Evolutionary conservation across 331 rosid species (phyloP).

Genomic region (Telfairia occidentalis): DNA sequence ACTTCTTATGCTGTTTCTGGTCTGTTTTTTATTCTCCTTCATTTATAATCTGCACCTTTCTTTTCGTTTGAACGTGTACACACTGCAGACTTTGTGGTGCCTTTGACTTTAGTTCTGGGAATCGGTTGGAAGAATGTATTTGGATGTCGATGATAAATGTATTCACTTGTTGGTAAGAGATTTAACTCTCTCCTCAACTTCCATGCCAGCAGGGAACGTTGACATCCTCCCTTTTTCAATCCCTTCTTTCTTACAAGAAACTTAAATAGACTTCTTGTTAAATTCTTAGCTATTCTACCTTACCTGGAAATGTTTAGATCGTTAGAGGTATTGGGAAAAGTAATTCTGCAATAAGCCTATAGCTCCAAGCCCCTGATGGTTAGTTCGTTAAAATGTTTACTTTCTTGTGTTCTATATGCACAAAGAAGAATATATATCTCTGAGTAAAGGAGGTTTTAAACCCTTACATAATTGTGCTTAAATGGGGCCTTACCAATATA

Average conservation of each 20-base stretch:
- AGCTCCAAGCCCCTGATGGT: no score
- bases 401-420: not conserved
- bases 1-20: slow-evolving; percentile 65
- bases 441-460: not conserved
- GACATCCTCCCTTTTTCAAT: not conserved
- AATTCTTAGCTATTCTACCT: not conserved
- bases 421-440: no score
- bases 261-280: not conserved
- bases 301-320: not conserved
- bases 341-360: no score
- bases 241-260: not conserved
- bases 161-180: not conserved
- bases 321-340: not conserved
- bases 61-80: not conserved
- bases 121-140: not conserved
- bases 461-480: not conserved
- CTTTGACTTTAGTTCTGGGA: not conserved
- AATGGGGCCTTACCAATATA: not conserved
- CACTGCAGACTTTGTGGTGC: not conserved
- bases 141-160: not conserved
- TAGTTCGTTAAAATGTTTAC: not conserved
- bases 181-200: not conserved
- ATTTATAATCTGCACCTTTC: not conserved
- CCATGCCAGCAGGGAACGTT: not conserved
- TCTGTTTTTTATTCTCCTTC: slow-evolving; percentile 12